These are phyloP conservation scores for Lepidium africanum DNA, from an alignment of 345 rosid genomes.

Conservation along the genomic window DNA sequence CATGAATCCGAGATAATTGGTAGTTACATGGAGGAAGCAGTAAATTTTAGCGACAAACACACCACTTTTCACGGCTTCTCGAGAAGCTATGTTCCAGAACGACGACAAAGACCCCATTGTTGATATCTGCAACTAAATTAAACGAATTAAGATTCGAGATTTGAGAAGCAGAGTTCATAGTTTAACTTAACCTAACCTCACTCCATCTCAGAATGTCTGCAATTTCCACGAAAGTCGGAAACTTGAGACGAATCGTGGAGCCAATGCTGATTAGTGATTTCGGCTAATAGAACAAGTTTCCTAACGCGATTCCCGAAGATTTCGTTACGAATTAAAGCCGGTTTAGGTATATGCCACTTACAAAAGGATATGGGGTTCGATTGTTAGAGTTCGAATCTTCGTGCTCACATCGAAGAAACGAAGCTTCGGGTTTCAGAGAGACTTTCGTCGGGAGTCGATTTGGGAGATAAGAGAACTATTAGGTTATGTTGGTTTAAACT, in stretches of 20 bases:
- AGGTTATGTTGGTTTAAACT: too few relatives aligned
- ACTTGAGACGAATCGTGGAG: neutral
- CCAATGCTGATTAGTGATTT: neutral
- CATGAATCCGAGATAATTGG: conserved; percentile 34
- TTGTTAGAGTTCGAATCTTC: too few relatives aligned
- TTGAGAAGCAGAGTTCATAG: neutral
- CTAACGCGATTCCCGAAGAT: neutral
- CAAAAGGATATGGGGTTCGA: too few relatives aligned
- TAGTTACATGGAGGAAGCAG: conserved; percentile 47
- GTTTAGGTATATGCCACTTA: neutral
- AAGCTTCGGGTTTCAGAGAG: too few relatives aligned
- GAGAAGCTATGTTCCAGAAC: conserved; percentile 24
- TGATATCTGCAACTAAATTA: neutral
- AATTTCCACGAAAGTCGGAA: neutral
- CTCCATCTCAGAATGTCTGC: neutral
- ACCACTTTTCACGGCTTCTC: conserved; percentile 8
- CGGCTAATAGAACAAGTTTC: neutral
- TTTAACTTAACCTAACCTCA: neutral
- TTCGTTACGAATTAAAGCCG: neutral
- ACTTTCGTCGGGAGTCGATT: too few relatives aligned
- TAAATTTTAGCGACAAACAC: conserved; percentile 22
- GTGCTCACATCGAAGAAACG: too few relatives aligned
- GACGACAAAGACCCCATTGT: conserved; percentile 13
- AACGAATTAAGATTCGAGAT: neutral
- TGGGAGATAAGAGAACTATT: too few relatives aligned